Evolutionary conservation across 2,329 filamentous ascomycete species (phyloP), one percentile per base, ranked within the genome.

Genomic region (Aureobasidium zeae): DNA sequence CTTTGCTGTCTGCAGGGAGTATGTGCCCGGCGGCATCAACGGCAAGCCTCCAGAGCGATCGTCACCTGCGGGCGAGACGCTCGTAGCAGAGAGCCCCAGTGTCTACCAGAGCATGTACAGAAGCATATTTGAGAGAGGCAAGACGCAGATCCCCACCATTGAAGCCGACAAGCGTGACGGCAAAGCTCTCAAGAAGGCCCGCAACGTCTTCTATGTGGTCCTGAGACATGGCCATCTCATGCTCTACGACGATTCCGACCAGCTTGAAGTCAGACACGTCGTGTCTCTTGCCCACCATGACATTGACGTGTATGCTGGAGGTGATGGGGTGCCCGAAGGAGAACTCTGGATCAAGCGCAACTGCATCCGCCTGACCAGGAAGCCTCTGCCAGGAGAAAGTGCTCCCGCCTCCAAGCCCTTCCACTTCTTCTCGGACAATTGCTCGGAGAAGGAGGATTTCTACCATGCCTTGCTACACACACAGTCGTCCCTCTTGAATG

Each of bases 71-170:
- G 86, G 86, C 13, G 83, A 12, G 79, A 91, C 32, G 77, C 81
- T 24, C 71, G 48, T 46, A 30, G 33, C 46, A 32, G 83, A 87
- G 45, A 94, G 86, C 57, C 87, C 84, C 45, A 95, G 89, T 61
- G 89, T 98, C 26, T 96, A 96, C 63, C 91, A 96, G 72, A 83
- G 83, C 61, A 95, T 98, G 86, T 98, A 98, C 65, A 74, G 87
- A 59, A 94, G 84, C 61, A 82, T 98, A 49, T 96, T 98, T 60
- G 87, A 94, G 55, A 77, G 89, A 24, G 63, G 60, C 51, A 67
- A 63, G 56, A 88, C 82, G 56, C 71, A 70, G 51, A 63, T 64
- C 13, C 71, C 74, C 3, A 71, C 67, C 2, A 65, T 77, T 26
- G 74, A 77, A 35, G 66, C 66, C 5, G 61, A 64, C 11, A 76